Percentiles rank a stretch among this genome's conserved stretches.
Evolutionary conservation across 1,139 yeast species (phyloP).

Genomic region (Cylindricascospora bacillispora): DNA sequence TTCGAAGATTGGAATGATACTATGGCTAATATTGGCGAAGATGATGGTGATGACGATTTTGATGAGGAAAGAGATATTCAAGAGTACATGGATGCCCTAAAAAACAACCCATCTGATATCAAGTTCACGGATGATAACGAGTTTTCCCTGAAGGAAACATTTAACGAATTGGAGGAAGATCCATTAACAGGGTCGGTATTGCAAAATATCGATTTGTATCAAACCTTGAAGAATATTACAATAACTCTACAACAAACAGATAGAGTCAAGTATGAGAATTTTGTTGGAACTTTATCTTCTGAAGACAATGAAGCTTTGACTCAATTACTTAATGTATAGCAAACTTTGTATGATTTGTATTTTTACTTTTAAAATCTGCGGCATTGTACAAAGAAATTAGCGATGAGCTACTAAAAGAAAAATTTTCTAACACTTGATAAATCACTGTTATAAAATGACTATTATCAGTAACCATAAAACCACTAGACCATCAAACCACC

Average conservation of each 20-base stretch:
- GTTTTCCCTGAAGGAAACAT: slow-evolving; percentile 25
- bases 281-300: slow-evolving; percentile 23
- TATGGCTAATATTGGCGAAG: slow-evolving; percentile 19
- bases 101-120: slow-evolving; percentile 32
- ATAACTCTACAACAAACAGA: slow-evolving; percentile 25
- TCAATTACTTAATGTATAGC: slow-evolving; percentile 17
- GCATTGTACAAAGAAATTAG: slow-evolving; percentile 1
- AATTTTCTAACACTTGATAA: background rate
- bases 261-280: slow-evolving; percentile 24
- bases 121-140: slow-evolving; percentile 29
- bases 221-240: slow-evolving; percentile 33
- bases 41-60: slow-evolving; percentile 34
- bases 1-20: slow-evolving; percentile 24
- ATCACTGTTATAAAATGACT: too few species aligned
- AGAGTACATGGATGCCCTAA: slow-evolving; percentile 32
- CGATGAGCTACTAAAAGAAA: background rate
- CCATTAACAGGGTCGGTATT: slow-evolving; percentile 69
- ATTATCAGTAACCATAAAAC: too few species aligned
- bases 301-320: slow-evolving; percentile 27
- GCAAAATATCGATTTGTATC: slow-evolving; percentile 57
- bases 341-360: too few species aligned
- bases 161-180: slow-evolving; percentile 62
- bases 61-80: slow-evolving; percentile 24
- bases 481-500: too few species aligned
- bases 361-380: too few species aligned